phyloP scores from a whole-genome alignment of 805 yeast genomes.

The Schizosaccharomyces pombe region ASM294v3 CU329670.1:890501-891000 shows the following conservation, averaged over 20 bases:
- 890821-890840: slow-evolving; percentile 51
- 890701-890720: slow-evolving; percentile 57
- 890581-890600: slow-evolving; percentile 35
- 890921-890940: slow-evolving; percentile 62
- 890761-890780: slow-evolving; percentile 40
- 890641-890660: slow-evolving; percentile 36
- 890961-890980: slow-evolving; percentile 77
- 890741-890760: slow-evolving; percentile 58
- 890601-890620: slow-evolving; percentile 31
- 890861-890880: slow-evolving; percentile 24
- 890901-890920: slow-evolving; percentile 65
- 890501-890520: slow-evolving; percentile 39
- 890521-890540: slow-evolving; percentile 49
- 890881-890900: slow-evolving; percentile 55
- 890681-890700: slow-evolving; percentile 55
- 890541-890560: slow-evolving; percentile 39
- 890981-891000: slow-evolving; percentile 60
- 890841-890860: slow-evolving; percentile 70
- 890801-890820: slow-evolving; percentile 50
- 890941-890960: slow-evolving; percentile 68
- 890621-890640: slow-evolving; percentile 29
- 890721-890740: slow-evolving; percentile 39
- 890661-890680: slow-evolving; percentile 33
- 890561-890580: slow-evolving; percentile 8
- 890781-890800: slow-evolving; percentile 65